Conservation (phyloP, 768 basidiomycete genomes). For the Russula compacta region DNA sequence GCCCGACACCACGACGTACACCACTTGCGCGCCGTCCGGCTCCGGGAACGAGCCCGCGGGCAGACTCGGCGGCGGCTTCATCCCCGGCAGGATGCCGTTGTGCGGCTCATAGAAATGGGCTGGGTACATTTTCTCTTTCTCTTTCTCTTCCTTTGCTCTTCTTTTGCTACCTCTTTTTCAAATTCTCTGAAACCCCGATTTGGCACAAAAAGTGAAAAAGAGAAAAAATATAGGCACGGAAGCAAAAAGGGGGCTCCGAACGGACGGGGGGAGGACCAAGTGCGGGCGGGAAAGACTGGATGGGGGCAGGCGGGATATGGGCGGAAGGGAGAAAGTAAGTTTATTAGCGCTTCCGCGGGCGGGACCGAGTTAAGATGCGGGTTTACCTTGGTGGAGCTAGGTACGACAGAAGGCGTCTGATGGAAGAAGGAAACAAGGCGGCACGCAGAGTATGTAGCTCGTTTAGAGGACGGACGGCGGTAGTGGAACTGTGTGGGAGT, state of each 20-base stretch:
- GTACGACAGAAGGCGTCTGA: conserved; percentile 2
- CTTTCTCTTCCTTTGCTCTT: background rate
- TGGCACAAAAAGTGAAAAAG: background rate
- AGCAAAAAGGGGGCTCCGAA: too few species aligned
- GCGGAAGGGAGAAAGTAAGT: background rate
- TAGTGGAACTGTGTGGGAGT: conserved; percentile 1
- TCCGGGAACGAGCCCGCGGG: conserved; percentile 15
- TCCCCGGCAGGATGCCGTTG: conserved; percentile 18
- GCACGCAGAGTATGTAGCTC: background rate
- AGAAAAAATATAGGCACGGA: too few species aligned
- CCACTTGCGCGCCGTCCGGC: conserved; percentile 8
- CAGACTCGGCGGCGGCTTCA: conserved; percentile 15
- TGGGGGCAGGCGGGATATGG: background rate
- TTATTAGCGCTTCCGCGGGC: background rate
- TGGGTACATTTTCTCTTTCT: conserved; percentile 7
- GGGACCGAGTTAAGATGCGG: background rate
- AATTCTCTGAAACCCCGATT: background rate
- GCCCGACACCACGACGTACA: conserved; percentile 17
- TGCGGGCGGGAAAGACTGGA: background rate
- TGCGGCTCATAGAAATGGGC: conserved; percentile 18
- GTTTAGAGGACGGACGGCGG: background rate
- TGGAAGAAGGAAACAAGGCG: too few species aligned
- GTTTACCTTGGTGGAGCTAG: background rate
- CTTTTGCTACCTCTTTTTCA: background rate
- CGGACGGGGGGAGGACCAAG: background rate